These are phyloP conservation scores for Leishmania martiniquensis DNA, from an alignment of 208 protist genomes.

Conservation along the genomic window DNA sequence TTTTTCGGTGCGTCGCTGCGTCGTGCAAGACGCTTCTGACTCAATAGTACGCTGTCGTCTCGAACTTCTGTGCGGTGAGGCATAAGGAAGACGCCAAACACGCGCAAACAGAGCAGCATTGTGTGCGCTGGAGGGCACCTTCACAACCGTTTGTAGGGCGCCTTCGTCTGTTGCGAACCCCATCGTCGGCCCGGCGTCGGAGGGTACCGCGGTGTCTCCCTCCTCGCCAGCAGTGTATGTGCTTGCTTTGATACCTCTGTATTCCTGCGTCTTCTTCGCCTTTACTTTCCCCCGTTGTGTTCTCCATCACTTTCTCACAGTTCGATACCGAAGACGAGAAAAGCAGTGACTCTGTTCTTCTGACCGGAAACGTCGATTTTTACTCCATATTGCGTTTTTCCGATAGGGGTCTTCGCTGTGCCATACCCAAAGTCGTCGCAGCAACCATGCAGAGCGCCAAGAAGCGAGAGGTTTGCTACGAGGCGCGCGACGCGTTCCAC, in stretches of 20 bases:
- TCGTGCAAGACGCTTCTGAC: conserved; percentile 26
- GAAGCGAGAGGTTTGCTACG: conserved; percentile 81
- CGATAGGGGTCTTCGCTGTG: neutral
- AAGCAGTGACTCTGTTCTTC: neutral
- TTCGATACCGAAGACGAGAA: neutral
- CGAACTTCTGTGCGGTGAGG: neutral
- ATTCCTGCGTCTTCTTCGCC: neutral
- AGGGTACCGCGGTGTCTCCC: neutral
- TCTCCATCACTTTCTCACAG: neutral
- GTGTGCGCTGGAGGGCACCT: neutral
- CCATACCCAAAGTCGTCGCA: neutral
- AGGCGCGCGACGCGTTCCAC: conserved; percentile 71
- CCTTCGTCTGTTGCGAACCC: neutral
- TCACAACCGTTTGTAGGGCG: neutral
- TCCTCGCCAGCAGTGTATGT: neutral
- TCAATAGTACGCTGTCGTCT: neutral
- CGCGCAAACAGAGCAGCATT: neutral
- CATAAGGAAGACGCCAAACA: conserved; percentile 9
- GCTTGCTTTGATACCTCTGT: neutral
- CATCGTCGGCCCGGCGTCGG: neutral
- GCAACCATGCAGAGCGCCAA: conserved; percentile 69
- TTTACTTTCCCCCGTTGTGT: neutral
- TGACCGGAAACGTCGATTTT: neutral
- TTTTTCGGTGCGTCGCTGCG: conserved; percentile 16
- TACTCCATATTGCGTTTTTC: neutral